phyloP scores from a whole-genome alignment of 179 eudicot genomes.

The Silene vulgaris region DNA sequence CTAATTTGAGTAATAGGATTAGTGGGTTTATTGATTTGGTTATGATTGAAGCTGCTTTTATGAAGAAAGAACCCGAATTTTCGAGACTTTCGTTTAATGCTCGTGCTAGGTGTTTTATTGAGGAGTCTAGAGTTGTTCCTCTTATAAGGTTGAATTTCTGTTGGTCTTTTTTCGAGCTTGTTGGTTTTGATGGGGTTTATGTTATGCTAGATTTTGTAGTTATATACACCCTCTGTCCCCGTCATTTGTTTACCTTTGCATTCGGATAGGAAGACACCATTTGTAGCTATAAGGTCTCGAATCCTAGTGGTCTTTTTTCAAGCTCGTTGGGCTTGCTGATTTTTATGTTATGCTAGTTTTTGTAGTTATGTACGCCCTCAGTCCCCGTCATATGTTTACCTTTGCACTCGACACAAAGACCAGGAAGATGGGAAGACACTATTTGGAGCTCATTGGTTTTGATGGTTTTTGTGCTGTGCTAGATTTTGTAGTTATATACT shows the following conservation, averaged over 20 bases:
- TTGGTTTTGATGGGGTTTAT: background rate
- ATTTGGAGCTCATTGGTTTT: background rate
- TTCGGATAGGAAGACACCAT: background rate
- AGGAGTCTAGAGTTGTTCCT: slow-evolving; percentile 59
- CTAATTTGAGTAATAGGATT: slow-evolving; percentile 47
- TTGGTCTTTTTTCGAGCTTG: background rate
- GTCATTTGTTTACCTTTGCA: background rate
- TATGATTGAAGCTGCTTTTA: slow-evolving; percentile 65
- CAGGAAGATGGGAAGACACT: background rate
- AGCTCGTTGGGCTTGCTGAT: background rate
- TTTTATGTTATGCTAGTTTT: background rate
- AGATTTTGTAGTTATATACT: background rate
- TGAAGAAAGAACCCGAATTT: slow-evolving; percentile 59
- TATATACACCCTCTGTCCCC: background rate
- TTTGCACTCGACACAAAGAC: background rate
- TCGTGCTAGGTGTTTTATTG: slow-evolving; percentile 55
- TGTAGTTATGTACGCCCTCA: background rate
- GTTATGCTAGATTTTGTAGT: background rate
- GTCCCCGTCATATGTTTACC: background rate
- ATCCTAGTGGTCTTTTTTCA: background rate
- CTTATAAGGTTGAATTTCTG: slow-evolving; percentile 52
- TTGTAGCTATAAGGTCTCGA: background rate
- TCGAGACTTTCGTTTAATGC: slow-evolving; percentile 52
- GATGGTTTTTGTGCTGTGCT: background rate
- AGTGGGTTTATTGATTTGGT: slow-evolving; percentile 61